Base-by-base conservation (phyloP, 163 green algal species). In the Coccomyxa subellipsoidea region DNA sequence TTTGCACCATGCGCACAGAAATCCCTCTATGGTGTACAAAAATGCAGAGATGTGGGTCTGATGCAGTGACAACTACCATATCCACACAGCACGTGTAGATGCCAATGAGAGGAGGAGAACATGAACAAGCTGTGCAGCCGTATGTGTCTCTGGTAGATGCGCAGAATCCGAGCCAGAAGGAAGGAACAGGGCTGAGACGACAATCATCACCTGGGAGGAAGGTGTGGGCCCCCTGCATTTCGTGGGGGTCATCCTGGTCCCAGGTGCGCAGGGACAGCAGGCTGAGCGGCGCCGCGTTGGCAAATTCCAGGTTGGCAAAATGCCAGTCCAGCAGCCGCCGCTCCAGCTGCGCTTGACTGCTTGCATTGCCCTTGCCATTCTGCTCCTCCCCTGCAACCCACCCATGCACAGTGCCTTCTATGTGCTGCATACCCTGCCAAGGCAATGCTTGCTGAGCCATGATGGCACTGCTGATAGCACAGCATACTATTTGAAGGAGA, bases 221-320 rank as follows among this genome's bases (percentile, higher is more conserved):
- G 77, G 77, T 86, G 85, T 97, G 93, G 37, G 88, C 80, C 23
- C 93, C 94, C 35, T 87, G 77, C 75, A 98, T 85, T 84, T 98
- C 96, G 83, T 96, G 92, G 12, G 92, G 89, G 85, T 99, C 96
- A 85, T 99, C 96, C 82, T 98, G 95, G 85, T 98, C 95, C 95
- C 96, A 98, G 77, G 93, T 85, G 70, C 85, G 76, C 82, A 99
- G 89, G 2, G 82, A 87, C 53, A 96, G 84, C 73, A 91, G 83
- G 2, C 73, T 38, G 66, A 98, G 83, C 7, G 80, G 54, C 7
- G 93, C 92, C 54, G 87, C 90, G 86, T 94, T 97, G 53, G 93
- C 94, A 86, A 98, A 98, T 87, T 98, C 95, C 29, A 97, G 79
- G 82, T 97, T 94, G 38, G 95, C 95, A 84, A 90, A 94, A 89